phyloP scores from a whole-genome alignment of 2,329 filamentous ascomycete genomes.

The Tolypocladium ophioglossoides region DNA sequence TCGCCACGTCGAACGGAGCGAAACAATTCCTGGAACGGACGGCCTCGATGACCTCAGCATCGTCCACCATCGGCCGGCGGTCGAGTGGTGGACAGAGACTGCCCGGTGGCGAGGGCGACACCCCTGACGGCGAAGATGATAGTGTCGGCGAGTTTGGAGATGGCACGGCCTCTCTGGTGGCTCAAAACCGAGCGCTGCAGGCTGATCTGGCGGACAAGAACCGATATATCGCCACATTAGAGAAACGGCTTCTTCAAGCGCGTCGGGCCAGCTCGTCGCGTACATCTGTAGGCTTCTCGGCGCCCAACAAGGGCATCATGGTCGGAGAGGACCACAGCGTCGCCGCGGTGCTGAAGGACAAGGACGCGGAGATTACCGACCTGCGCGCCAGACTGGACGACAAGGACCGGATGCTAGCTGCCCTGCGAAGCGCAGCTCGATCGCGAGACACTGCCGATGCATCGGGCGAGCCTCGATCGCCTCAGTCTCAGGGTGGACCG shows the following conservation, averaged over 20 bases:
- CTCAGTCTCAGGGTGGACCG: slow-evolving; percentile 8
- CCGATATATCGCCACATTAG: slow-evolving; percentile 86
- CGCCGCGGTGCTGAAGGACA: slow-evolving; percentile 66
- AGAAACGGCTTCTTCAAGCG: slow-evolving; percentile 85
- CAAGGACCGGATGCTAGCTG: slow-evolving; percentile 87
- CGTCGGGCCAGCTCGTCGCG: slow-evolving; percentile 82
- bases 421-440: slow-evolving; percentile 73
- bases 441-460: slow-evolving; percentile 73
- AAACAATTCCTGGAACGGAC: slow-evolving; percentile 49
- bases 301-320: slow-evolving; percentile 50
- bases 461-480: slow-evolving; percentile 21
- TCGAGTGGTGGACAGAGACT: slow-evolving; percentile 34
- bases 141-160: slow-evolving; percentile 75
- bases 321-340: slow-evolving; percentile 73
- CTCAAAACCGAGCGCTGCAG: slow-evolving; percentile 88
- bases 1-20: slow-evolving; percentile 49
- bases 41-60: slow-evolving; percentile 55
- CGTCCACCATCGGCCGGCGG: slow-evolving; percentile 46
- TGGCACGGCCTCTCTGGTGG: slow-evolving; percentile 66
- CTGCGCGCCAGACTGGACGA: slow-evolving; percentile 84
- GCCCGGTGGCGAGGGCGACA: slow-evolving; percentile 29
- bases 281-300: slow-evolving; percentile 62
- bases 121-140: slow-evolving; percentile 52
- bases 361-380: slow-evolving; percentile 85
- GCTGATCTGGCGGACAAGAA: slow-evolving; percentile 96